phyloP scores from a whole-genome alignment of 306 rosid species.

The Ziziphus jujuba region DNA sequence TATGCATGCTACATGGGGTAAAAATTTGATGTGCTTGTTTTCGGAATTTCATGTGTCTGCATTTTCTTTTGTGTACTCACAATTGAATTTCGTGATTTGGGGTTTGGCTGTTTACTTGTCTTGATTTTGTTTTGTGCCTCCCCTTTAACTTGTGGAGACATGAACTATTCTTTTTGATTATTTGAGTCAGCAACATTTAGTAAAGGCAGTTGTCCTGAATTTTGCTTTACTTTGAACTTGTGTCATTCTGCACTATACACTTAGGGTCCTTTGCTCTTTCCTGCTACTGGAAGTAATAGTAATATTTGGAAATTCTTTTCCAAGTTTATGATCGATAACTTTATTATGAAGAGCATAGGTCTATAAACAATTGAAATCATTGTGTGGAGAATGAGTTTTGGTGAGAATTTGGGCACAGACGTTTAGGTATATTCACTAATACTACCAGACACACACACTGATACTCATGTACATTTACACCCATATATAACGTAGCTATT shows the following conservation, averaged over 20 bases:
- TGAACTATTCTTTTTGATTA: no score
- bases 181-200: background rate
- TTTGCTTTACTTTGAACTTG: background rate
- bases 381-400: background rate
- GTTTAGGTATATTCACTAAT: no score
- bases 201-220: background rate
- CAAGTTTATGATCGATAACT: no score
- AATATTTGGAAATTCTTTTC: no score
- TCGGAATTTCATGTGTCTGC: background rate
- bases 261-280: conserved; percentile 3
- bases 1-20: conserved; percentile 23
- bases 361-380: background rate
- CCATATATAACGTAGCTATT: no score
- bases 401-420: background rate
- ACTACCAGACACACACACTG: no score
- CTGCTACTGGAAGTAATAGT: background rate
- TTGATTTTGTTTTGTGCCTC: no score
- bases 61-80: background rate
- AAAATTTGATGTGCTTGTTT: background rate
- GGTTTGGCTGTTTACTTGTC: no score
- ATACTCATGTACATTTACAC: no score
- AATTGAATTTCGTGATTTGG: no score
- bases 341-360: no score
- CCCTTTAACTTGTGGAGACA: no score
- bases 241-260: background rate